Percentiles rank a stretch among this genome's conserved stretches.
These are phyloP conservation scores for Ganoderma leucocontextum DNA, from an alignment of 1,284 basidiomycete species.

Conservation along the genomic window DNA sequence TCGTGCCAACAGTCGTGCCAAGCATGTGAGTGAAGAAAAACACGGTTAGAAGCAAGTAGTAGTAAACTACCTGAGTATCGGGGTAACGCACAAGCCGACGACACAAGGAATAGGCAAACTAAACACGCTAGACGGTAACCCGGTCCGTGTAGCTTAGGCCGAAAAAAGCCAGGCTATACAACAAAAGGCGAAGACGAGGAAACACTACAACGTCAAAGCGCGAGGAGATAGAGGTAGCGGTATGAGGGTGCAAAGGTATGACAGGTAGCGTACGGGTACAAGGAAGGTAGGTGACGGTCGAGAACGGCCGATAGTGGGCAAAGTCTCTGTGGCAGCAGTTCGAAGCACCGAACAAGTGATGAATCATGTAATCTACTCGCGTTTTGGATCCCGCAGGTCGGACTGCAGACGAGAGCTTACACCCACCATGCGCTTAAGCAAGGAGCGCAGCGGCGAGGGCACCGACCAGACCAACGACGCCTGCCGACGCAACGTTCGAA, in stretches of 20 bases:
- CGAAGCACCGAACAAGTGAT: slow-evolving; percentile 20
- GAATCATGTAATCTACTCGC: slow-evolving; percentile 22
- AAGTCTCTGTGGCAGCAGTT: slow-evolving; percentile 29
- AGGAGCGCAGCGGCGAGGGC: slow-evolving; percentile 39
- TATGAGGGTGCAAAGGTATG: slow-evolving; percentile 6
- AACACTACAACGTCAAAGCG: slow-evolving; percentile 22
- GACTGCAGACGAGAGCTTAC: slow-evolving; percentile 1
- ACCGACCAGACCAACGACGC: slow-evolving; percentile 38
- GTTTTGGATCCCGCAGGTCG: slow-evolving; percentile 18
- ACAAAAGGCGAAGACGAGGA: slow-evolving; percentile 17
- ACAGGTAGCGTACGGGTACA: slow-evolving; percentile 24
- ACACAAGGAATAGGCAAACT: background rate
- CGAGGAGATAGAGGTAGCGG: slow-evolving; percentile 15
- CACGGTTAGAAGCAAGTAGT: background rate
- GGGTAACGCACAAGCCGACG: background rate
- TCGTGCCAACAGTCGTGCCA: background rate
- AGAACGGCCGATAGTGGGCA: slow-evolving; percentile 24
- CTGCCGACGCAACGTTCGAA: slow-evolving; percentile 33
- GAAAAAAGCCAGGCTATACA: slow-evolving; percentile 10
- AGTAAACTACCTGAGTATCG: slow-evolving; percentile 9
- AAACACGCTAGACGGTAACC: slow-evolving; percentile 5
- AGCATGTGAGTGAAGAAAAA: background rate
- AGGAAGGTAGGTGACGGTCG: slow-evolving; percentile 30
- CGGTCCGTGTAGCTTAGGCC: slow-evolving; percentile 16
- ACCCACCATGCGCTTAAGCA: slow-evolving; percentile 30